phyloP scores from a whole-genome alignment of 2,329 filamentous ascomycete species.

The Neonectria faginata region DNA sequence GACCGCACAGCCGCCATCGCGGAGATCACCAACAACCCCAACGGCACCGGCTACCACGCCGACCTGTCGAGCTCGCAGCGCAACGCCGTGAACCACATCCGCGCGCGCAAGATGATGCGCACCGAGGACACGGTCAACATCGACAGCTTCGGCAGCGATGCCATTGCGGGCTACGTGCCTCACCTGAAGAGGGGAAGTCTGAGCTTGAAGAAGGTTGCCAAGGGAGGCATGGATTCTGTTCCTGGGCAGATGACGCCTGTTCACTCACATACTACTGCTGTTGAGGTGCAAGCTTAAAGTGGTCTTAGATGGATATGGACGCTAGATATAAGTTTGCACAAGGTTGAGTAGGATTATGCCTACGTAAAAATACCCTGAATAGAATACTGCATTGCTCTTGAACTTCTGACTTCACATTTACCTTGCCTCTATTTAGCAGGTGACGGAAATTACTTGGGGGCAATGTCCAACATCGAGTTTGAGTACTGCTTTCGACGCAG shows the following conservation, averaged over 20 bases:
- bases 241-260: constrained; percentile 24
- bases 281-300: constrained; percentile 6
- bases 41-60: constrained; percentile 27
- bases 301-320: neutral
- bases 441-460: too few relatives aligned
- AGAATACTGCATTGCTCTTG: neutral
- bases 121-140: constrained; percentile 49
- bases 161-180: constrained; percentile 40
- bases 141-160: constrained; percentile 48
- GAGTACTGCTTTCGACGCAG: too few relatives aligned
- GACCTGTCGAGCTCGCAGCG: constrained; percentile 43
- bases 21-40: constrained; percentile 28
- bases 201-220: constrained; percentile 13
- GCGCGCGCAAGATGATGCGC: constrained; percentile 47
- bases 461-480: too few relatives aligned
- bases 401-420: too few relatives aligned
- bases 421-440: too few relatives aligned
- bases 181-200: constrained; percentile 42
- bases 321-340: neutral
- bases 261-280: neutral
- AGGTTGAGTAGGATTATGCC: neutral
- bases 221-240: constrained; percentile 2
- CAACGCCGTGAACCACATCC: constrained; percentile 45
- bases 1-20: constrained; percentile 21
- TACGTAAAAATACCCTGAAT: neutral